Evolutionary conservation across 2,329 filamentous ascomycete species (phyloP).

Genomic region (Fusarium albosuccineum): DNA sequence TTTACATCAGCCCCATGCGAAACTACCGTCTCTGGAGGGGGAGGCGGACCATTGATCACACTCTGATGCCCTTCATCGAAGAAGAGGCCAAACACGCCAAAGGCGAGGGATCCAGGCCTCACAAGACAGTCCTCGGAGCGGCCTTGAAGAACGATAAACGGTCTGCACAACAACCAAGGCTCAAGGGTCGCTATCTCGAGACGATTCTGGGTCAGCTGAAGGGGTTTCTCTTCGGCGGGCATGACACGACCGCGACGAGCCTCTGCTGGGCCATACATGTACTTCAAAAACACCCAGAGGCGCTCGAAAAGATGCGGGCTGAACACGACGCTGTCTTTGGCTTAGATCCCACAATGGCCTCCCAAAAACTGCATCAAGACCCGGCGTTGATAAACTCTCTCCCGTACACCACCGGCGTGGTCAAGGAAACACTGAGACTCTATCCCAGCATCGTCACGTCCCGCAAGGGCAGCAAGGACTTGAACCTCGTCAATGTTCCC

Average conservation of each 20-base stretch:
- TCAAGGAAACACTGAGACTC: too few species aligned
- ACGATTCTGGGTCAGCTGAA: slow-evolving; percentile 1
- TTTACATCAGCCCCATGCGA: slow-evolving; percentile 3
- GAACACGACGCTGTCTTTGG: too few species aligned
- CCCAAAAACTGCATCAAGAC: too few species aligned
- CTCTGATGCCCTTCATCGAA: neutral
- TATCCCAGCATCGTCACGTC: too few species aligned
- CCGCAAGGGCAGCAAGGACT: too few species aligned
- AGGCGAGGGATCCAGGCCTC: neutral
- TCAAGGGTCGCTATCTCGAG: neutral
- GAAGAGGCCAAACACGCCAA: neutral
- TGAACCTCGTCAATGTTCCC: too few species aligned
- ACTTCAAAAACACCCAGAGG: slow-evolving; percentile 5
- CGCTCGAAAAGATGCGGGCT: neutral
- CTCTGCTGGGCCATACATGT: slow-evolving; percentile 2
- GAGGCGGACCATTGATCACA: neutral
- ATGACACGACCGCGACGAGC: slow-evolving; percentile 6
- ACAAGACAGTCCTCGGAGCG: neutral
- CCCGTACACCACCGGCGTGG: too few species aligned
- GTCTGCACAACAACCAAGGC: neutral
- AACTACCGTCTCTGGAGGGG: slow-evolving; percentile 4
- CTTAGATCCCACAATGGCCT: too few species aligned
- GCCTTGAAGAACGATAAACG: neutral
- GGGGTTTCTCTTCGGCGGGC: slow-evolving; percentile 1
- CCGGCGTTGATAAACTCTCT: too few species aligned